Evolutionary conservation across 305 asterid genomes (phyloP), one percentile per base, ranked within the genome.

Genomic region (Ajuga reptans): DNA sequence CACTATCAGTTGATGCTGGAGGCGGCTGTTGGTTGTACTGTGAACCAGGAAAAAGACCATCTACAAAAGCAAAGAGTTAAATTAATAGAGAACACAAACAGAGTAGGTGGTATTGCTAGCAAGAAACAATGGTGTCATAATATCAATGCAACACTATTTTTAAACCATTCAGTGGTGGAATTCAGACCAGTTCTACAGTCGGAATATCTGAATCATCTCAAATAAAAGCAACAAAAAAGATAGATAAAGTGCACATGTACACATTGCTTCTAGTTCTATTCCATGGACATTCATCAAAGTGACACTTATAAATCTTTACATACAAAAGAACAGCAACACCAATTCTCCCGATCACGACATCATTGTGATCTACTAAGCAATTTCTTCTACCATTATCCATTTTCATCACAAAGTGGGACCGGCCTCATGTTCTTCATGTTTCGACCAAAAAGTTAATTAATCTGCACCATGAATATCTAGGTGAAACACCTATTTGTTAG

Each of bases 41-140:
- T 17, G 74, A 75, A 79, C 72, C 81, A 64, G 18, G 59, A 66
- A 79, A 73, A 50, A 57, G 82, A 52, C 73, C 84, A 55, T 64
- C 88, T 81, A 59, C 63, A 72, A 67, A 77, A 53, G 50, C 51
- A 74, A 55, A 55, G 50, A 52, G 65, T 61, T 9, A 15, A n/a
- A 7, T 33, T 62, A 39, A 52, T 37, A 52, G 9, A 47, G 14
- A 65, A 49, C 34, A 31, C 46, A 51, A 54, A 53, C 67, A 24
- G 67, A 78, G 55, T 1, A 49, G 16, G 34, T 51, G 43, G 46
- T 34, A 3, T 18, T 16, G 43, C 42, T 9, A 9, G 59, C 14
- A 43, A 63, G 49, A 76, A 47, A 43, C 42, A 75, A 61, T 34
- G 46, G 45, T 47, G 14, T 50, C 64, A 58, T 34, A 67, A 18